Conservation (phyloP, 306 rosid species). For the Ceratonia siliqua region DNA sequence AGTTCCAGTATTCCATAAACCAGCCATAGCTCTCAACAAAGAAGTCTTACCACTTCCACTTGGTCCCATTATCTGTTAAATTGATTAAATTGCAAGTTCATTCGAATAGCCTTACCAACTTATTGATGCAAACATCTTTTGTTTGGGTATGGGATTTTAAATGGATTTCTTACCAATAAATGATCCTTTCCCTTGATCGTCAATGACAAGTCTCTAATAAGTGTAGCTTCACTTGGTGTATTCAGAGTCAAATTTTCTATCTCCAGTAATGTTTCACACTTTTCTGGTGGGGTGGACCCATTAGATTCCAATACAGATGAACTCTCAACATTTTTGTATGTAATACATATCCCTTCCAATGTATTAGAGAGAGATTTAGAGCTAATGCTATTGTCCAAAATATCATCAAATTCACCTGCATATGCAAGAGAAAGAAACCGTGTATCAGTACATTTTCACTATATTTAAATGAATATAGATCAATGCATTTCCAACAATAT, state of each 20-base stretch:
- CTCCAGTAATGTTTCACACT: constrained; percentile 56
- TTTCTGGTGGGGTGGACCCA: constrained; percentile 63
- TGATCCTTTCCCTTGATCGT: constrained; percentile 63
- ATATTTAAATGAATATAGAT: constrained; percentile 27
- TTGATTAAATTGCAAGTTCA: constrained; percentile 25
- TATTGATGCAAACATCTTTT: background rate
- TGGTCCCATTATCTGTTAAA: constrained; percentile 81
- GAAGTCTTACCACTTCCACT: constrained; percentile 98
- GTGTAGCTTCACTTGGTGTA: constrained; percentile 75
- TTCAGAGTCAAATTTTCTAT: constrained; percentile 71
- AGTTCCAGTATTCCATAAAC: constrained; percentile 86
- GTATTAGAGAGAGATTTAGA: constrained; percentile 50
- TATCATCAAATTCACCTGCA: constrained; percentile 91
- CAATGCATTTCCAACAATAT: too few relatives aligned
- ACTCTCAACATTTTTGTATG: constrained; percentile 48
- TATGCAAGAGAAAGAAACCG: constrained; percentile 27
- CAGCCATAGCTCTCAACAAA: constrained; percentile 88
- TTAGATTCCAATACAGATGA: constrained; percentile 58
- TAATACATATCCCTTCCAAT: constrained; percentile 60
- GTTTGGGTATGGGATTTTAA: too few relatives aligned
- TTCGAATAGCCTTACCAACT: constrained; percentile 1
- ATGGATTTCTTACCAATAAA: constrained; percentile 65
- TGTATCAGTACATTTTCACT: background rate
- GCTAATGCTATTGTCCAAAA: constrained; percentile 61
- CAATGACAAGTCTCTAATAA: constrained; percentile 72